Evolutionary conservation across 768 basidiomycete genomes (phyloP).

Genomic region (Cystobasidium tubakii): DNA sequence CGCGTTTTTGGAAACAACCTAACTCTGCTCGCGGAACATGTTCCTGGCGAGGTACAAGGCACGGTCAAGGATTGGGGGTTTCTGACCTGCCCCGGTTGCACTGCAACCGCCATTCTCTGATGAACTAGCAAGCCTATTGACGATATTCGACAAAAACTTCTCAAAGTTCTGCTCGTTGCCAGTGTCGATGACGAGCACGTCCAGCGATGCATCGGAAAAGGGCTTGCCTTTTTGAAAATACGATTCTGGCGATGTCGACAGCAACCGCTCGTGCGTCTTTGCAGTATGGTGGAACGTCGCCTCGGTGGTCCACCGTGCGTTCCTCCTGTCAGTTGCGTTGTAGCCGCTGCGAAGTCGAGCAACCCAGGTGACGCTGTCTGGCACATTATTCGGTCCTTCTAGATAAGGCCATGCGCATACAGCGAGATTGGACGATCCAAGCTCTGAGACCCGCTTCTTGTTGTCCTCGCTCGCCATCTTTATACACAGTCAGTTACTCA

Average conservation of each 20-base stretch:
- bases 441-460: neutral
- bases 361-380: conserved; percentile 11
- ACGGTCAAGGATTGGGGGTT: neutral
- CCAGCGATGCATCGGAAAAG: conserved; percentile 1
- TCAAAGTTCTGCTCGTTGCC: conserved; percentile 10
- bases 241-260: conserved; percentile 30
- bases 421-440: neutral
- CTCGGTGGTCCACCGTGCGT: conserved; percentile 25
- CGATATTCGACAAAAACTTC: neutral
- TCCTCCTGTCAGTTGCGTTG: conserved; percentile 20
- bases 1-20: neutral
- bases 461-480: neutral
- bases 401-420: conserved; percentile 6
- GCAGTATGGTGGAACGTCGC: conserved; percentile 12
- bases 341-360: conserved; percentile 26
- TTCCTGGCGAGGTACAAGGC: conserved; percentile 24
- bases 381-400: neutral
- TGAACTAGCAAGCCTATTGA: neutral
- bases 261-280: conserved; percentile 8
- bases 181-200: conserved; percentile 18
- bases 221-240: conserved; percentile 25
- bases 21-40: conserved; percentile 6
- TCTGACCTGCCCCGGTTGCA: neutral
- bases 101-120: neutral
- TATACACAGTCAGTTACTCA: neutral